Evolutionary conservation across 2,329 filamentous ascomycete species (phyloP).

Genomic region (Pyrenochaeta sp.): DNA sequence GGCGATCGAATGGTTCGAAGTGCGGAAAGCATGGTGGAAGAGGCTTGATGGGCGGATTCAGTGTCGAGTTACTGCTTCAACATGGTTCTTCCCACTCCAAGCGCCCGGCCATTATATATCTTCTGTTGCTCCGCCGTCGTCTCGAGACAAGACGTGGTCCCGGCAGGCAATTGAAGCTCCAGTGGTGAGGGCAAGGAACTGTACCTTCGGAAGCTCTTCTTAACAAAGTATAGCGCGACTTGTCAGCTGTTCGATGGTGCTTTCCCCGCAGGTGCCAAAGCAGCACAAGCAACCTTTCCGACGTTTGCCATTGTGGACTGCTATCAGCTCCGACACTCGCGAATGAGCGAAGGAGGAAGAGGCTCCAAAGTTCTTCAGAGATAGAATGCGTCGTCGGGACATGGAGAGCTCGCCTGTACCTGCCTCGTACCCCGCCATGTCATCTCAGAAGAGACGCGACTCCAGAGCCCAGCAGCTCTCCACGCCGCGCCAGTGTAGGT

Average conservation of each 20-base stretch:
- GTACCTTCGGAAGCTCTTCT: constrained; percentile 30
- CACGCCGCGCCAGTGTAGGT: constrained; percentile 22
- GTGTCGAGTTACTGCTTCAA: constrained; percentile 10
- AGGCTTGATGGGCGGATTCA: constrained; percentile 7
- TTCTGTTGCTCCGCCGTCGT: constrained; percentile 9
- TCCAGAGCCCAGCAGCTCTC: constrained; percentile 15
- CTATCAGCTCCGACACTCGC: constrained; percentile 20
- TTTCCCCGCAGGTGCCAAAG: constrained; percentile 10
- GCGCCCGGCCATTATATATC: constrained; percentile 31
- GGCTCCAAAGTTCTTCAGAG: constrained; percentile 11
- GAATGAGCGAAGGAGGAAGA: constrained; percentile 23
- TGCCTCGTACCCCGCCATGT: constrained; percentile 24
- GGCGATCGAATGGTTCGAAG: constrained; percentile 37
- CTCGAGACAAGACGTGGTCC: constrained; percentile 17
- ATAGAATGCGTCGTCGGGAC: constrained; percentile 10
- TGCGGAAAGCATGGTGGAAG: constrained; percentile 38
- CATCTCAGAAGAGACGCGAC: constrained; percentile 11
- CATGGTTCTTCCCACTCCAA: constrained; percentile 16
- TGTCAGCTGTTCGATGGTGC: constrained; percentile 12
- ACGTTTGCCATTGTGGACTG: constrained; percentile 18
- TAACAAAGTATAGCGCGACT: constrained; percentile 19
- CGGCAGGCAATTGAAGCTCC: constrained; percentile 27
- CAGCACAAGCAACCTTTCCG: constrained; percentile 28
- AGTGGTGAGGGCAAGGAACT: constrained; percentile 17
- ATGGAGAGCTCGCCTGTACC: constrained; percentile 19